Evolutionary conservation across 306 rosid species (phyloP).

Genomic region (Casuarina equisetifolia): DNA sequence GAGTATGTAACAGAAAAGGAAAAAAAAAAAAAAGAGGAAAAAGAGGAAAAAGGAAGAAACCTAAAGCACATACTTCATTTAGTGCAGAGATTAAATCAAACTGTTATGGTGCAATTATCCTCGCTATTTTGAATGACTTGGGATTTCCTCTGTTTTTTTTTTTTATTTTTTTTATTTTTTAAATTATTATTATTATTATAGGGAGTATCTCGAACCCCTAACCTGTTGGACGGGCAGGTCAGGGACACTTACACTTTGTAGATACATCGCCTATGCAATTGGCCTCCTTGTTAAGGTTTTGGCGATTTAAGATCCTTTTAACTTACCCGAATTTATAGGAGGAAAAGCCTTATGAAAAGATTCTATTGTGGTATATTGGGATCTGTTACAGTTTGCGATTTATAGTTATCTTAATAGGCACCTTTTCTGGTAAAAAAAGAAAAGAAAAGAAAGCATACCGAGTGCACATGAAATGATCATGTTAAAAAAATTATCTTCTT

Average conservation of each 20-base stretch:
- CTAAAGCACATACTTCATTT: neutral
- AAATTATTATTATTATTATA: too few relatives aligned
- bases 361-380: neutral
- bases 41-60: neutral
- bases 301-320: conserved; percentile 1
- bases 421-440: neutral
- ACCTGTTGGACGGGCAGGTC: too few relatives aligned
- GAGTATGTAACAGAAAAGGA: neutral
- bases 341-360: neutral
- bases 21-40: too few relatives aligned
- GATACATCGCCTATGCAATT: neutral
- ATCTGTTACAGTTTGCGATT: neutral
- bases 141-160: neutral
- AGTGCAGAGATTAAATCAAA: neutral
- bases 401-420: neutral
- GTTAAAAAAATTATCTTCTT: neutral
- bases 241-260: neutral
- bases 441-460: neutral
- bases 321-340: neutral
- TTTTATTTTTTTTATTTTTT: too few relatives aligned
- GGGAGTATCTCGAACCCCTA: too few relatives aligned
- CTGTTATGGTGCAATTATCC: neutral
- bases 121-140: neutral
- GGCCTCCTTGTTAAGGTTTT: neutral
- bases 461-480: neutral